Evolutionary conservation across 257 asterid genomes (phyloP), one percentile per base, ranked within the genome.

Genomic region (Solanum tarijense): DNA sequence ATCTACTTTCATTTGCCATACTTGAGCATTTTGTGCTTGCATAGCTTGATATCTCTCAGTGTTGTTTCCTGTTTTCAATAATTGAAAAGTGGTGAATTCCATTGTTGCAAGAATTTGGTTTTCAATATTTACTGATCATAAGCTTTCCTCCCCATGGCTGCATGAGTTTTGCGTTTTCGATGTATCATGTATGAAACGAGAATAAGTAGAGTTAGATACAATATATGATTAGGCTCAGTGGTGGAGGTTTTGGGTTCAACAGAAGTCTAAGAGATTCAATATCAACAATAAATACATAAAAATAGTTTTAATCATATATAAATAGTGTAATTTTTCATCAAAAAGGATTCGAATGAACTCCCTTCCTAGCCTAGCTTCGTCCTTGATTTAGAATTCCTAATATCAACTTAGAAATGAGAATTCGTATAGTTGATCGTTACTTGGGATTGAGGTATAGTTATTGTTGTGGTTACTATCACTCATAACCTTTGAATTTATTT

Each of bases 291-390:
- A 12, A 46, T 46, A 4, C 5, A 46, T 2, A 39, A 2, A 1
- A 2, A 32, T 32, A 32, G 34, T 52, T 52, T 55, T 52, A 55
- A 55, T 0, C 11, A 20, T 55, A 55, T 55, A 55, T 55, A 55
- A 20, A 20, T 0, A 20, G 0, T 55, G 25, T 55, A 3, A 1
- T 55, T 20, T 20, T 55, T 55, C 65, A 20, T 20, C 0, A 1
- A 55, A 20, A 55, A 18, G 25, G 66, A 0, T 55, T 55, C 0
- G 2, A 7, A 55, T 20, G 66, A 55, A 20, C 2, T 2, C 11
- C 5, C 3, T 55, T 34, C 36, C 6, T 34, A 34, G 36, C 65
- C 5, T 20, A 55, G 25, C 25, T 55, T 0, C 12, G 0, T 0
- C 25, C 66, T 55, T 55, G 66, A 3, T 55, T 60, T 60, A 25